Evolutionary conservation across 2,329 filamentous ascomycete genomes (phyloP), one percentile per base, ranked within the genome.

Genomic region (Colletotrichum gloeosporioides): DNA sequence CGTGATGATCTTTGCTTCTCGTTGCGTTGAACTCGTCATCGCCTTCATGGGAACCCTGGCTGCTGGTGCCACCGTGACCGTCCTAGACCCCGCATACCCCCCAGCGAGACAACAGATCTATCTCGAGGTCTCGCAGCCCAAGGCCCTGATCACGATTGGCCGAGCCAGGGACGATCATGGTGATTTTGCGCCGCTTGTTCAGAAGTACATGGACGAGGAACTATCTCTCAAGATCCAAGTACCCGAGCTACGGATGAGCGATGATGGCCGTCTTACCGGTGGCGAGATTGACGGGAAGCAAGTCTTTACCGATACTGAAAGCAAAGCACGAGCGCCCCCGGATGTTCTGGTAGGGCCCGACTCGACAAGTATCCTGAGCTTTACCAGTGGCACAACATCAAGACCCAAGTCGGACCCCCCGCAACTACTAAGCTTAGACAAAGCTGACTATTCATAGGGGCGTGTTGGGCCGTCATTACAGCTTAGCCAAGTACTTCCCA

Each of bases 391-490:
- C 8, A 91, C 89, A 1, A 95, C 97, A 86, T 64, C 61, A 32
- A 64, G 29, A 39, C 61, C 61, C 22, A 98, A 98, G 88, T 44
- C 27, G 22, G 18, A 31, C 39, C 34, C 22, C 39, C 29, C 25
- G 39, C 29, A 64, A 39, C 61, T 36, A 13, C n/a, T 55, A 68
- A 55, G 25, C 34, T 31, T 39, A 39, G 61, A 64, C 12, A 64
- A 22, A 39, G 61, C 61, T 64, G 61, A 64, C 61, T 16, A 57
- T n/a, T 68, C 16, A 53, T 49, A 68, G 39, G 15, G 95, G 95
- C 80, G 96, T 99, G 18, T 90, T 93, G 73, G 96, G 96, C 1
- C 91, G 96, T 18, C 96, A 98, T 85, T 98, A 94, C 86, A 94
- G 92, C 69, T 87, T 99, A 77, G 92, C 95, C 3, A 93, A 94